phyloP scores from a whole-genome alignment of 2,329 filamentous ascomycete genomes.

The Arthrinium phaeospermum region DNA sequence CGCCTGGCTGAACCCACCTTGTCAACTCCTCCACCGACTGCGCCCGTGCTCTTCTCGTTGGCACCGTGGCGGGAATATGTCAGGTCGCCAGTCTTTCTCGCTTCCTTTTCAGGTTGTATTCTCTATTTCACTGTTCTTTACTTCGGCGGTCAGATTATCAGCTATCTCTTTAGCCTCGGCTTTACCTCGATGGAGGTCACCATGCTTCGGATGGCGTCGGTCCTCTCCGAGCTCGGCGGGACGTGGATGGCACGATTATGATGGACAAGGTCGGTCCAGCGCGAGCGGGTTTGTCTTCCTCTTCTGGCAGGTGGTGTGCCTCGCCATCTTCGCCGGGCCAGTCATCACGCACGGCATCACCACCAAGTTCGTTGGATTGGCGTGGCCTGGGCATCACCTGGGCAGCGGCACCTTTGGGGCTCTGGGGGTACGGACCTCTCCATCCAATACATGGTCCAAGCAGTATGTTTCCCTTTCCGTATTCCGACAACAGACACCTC shows the following conservation, averaged over 20 bases:
- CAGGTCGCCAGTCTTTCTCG: slow-evolving; percentile 14
- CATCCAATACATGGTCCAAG: slow-evolving; percentile 13
- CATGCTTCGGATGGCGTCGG: slow-evolving; percentile 2
- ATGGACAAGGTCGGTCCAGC: slow-evolving; percentile 14
- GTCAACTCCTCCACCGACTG: neutral
- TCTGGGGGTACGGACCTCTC: slow-evolving; percentile 9
- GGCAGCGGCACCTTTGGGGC: neutral
- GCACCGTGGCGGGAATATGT: slow-evolving; percentile 10
- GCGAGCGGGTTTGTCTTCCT: slow-evolving; percentile 15
- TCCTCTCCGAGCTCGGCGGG: slow-evolving; percentile 3
- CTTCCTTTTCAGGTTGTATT: slow-evolving; percentile 17
- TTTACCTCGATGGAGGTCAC: slow-evolving; percentile 12
- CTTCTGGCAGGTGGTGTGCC: neutral
- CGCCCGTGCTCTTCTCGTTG: neutral
- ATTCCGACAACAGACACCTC: neutral
- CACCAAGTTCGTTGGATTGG: neutral
- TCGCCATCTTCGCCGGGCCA: neutral
- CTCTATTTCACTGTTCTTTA: slow-evolving; percentile 15
- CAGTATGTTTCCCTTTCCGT: neutral
- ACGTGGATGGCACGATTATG: neutral
- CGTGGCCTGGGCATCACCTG: slow-evolving; percentile 6
- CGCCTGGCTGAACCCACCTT: neutral
- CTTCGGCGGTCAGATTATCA: slow-evolving; percentile 12
- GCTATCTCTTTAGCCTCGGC: slow-evolving; percentile 14
- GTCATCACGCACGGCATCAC: slow-evolving; percentile 2